Base-by-base conservation (phyloP, 805 yeast species). In the Komagataella pastoris region DNA sequence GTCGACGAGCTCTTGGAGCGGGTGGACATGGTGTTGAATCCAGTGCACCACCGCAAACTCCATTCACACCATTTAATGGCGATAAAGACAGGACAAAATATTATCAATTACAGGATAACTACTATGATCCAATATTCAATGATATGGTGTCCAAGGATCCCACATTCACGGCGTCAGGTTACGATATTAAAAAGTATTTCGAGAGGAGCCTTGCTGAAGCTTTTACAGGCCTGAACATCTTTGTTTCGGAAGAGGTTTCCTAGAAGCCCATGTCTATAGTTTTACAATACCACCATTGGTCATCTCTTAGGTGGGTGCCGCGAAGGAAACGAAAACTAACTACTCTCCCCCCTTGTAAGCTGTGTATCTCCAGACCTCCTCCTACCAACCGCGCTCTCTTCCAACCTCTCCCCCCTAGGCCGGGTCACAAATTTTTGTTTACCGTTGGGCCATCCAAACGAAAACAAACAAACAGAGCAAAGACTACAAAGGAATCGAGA, bases 31-130 rank as follows among this genome's bases (percentile, higher is more conserved):
- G 58, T 52, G 66, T 63, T 50, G 68, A 64, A 19, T 57, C 62
- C 14, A 69, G 75, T 18, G 53, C 48, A 10, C 53, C 49, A 30
- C 52, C 55, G 8, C 54, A 55, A 19, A 50, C 61, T 5, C 98
- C 98, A 17, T 91, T 90, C 65, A 89, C 98, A 8, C 98, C 98
- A 7, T 91, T 91, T 68, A 81, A 83, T 61, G 97, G 97, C 47
- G 98, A 91, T 67, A 74, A 93, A 54, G 82, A 84, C 53, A 54
- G 69, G 6, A 66, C 71, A 21, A 72, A 73, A 51, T 72, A 76
- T 24, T 89, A 80, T 66, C 68, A 65, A 40, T 62, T 67, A 4
- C 61, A 58, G 17, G 51, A 61, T 1, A 56, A 59, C 24, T 85
- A 84, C 62, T 73, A 72, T 53, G 93, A 86, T 62, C 88, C 91